These are phyloP conservation scores for Postia placenta DNA, from an alignment of 768 basidiomycete species.

Conservation along the genomic window DNA sequence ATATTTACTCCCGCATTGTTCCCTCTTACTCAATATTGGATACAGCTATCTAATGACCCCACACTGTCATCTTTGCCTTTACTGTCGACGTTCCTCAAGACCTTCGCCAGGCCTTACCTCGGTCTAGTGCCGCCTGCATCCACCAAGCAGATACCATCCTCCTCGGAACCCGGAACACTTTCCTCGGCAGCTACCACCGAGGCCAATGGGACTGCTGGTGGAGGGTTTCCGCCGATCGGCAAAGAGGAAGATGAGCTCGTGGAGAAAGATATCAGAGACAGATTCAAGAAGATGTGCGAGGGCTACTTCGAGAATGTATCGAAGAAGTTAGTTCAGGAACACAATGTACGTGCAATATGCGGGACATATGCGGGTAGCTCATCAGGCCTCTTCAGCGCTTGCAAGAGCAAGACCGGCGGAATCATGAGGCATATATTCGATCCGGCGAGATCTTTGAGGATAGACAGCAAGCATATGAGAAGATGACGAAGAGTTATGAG, in stretches of 20 bases:
- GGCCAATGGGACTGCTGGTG: conserved; percentile 20
- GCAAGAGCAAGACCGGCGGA: conserved; percentile 94
- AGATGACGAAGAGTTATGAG: conserved; percentile 96
- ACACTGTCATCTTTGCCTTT: conserved; percentile 83
- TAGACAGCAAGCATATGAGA: conserved; percentile 97
- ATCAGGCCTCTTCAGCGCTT: conserved; percentile 51
- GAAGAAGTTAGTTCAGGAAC: conserved; percentile 89
- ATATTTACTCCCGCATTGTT: conserved; percentile 7
- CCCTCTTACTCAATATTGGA: neutral
- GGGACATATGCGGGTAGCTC: neutral
- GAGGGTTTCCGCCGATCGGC: conserved; percentile 34
- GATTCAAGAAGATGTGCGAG: conserved; percentile 90
- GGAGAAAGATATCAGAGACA: conserved; percentile 78
- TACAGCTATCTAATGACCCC: conserved; percentile 83
- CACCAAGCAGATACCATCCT: conserved; percentile 52
- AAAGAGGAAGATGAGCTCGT: conserved; percentile 71
- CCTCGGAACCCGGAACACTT: conserved; percentile 51
- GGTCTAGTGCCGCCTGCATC: conserved; percentile 54
- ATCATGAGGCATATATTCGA: conserved; percentile 98
- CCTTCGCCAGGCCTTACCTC: conserved; percentile 84
- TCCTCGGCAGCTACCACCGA: conserved; percentile 31
- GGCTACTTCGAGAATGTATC: conserved; percentile 88
- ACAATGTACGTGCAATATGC: conserved; percentile 51
- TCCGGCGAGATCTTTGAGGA: conserved; percentile 99
- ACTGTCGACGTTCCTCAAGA: conserved; percentile 87